phyloP scores from a whole-genome alignment of 345 rosid genomes.

The Bruguiera sexangula region DNA sequence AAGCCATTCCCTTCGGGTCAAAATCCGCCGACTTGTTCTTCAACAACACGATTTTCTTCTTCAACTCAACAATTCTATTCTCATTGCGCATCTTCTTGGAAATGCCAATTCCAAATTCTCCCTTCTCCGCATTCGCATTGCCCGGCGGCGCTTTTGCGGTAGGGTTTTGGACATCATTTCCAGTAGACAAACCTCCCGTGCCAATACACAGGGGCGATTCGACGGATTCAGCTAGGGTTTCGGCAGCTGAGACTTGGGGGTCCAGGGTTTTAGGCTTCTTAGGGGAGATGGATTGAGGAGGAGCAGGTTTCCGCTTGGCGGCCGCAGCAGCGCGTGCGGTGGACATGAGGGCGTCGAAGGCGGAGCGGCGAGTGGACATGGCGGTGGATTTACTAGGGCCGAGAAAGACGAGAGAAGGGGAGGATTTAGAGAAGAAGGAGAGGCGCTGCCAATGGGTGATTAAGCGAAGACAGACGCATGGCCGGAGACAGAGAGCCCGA shows the following conservation, averaged over 20 bases:
- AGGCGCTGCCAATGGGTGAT: conserved; percentile 15
- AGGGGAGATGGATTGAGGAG: conserved; percentile 39
- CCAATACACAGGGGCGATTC: background rate
- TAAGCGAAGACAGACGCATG: conserved; percentile 21
- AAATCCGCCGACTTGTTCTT: conserved; percentile 70
- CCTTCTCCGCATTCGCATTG: no score
- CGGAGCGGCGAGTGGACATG: conserved; percentile 66
- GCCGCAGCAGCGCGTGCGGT: conserved; percentile 60
- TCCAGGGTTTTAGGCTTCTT: conserved; percentile 43
- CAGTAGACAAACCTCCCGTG: no score
- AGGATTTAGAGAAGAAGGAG: conserved; percentile 13
- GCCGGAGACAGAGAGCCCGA: conserved; percentile 12
- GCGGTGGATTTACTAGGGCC: conserved; percentile 12
- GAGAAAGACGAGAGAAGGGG: background rate
- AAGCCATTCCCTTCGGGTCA: conserved; percentile 48
- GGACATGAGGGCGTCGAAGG: conserved; percentile 88
- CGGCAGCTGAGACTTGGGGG: conserved; percentile 15
- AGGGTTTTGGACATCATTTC: no score
- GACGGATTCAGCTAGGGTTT: conserved; percentile 1
- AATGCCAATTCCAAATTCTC: conserved; percentile 14
- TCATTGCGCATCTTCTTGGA: conserved; percentile 25
- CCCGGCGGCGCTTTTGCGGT: no score
- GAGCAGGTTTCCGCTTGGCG: conserved; percentile 37
- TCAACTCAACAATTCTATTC: conserved; percentile 43
- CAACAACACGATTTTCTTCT: conserved; percentile 50